A percentile compares a stretch with the other conserved stretches of the same genome.
Evolutionary conservation across 1,284 basidiomycete species (phyloP).

Genomic region (Austroboletus niveus): DNA sequence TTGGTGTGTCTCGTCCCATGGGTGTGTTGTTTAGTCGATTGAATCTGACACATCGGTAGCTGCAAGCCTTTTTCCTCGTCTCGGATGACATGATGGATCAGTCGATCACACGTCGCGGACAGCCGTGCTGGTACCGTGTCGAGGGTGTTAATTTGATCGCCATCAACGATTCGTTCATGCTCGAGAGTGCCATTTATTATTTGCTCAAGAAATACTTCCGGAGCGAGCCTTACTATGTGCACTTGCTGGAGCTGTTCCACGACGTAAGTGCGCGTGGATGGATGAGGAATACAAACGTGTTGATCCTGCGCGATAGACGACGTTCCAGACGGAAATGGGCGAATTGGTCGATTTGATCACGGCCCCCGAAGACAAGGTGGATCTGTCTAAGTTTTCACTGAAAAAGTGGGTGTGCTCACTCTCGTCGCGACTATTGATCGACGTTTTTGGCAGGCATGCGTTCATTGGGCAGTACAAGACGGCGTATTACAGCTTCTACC

Average conservation of each 20-base stretch:
- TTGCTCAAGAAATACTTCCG: conserved; percentile 91
- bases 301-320: conserved; percentile 46
- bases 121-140: conserved; percentile 93
- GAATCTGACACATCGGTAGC: conserved; percentile 42
- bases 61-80: conserved; percentile 98
- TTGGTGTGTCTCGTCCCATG: conserved; percentile 45
- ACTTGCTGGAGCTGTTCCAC: conserved; percentile 89
- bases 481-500: conserved; percentile 98
- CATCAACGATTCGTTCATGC: conserved; percentile 97
- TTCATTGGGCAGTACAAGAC: conserved; percentile 98
- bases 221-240: conserved; percentile 78
- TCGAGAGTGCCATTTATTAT: conserved; percentile 92
- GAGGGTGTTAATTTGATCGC: conserved; percentile 82
- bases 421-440: no score
- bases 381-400: conserved; percentile 85
- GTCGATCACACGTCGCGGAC: conserved; percentile 93
- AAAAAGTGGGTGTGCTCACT: conserved; percentile 55
- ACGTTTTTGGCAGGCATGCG: conserved; percentile 61
- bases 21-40: neutral
- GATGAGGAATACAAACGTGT: no score
- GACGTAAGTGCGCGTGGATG: conserved; percentile 39
- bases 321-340: conserved; percentile 94
- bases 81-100: conserved; percentile 98
- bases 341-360: conserved; percentile 96
- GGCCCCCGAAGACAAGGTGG: conserved; percentile 87